These are phyloP conservation scores for Paecilomyces formosus DNA, from an alignment of 2,329 filamentous ascomycete genomes.

Conservation along the genomic window DNA sequence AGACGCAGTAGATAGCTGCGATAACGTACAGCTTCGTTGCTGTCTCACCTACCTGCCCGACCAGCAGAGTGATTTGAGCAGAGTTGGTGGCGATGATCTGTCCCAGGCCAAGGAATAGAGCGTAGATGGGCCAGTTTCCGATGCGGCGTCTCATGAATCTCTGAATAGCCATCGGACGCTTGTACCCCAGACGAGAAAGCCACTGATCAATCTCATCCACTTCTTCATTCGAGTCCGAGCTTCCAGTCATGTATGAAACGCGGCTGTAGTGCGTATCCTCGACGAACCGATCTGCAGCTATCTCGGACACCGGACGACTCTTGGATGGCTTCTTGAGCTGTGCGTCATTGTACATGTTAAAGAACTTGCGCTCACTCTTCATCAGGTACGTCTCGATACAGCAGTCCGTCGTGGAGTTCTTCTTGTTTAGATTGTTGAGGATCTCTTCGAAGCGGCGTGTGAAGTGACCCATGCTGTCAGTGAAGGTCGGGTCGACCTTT, in stretches of 20 bases:
- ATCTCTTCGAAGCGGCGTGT: slow-evolving; percentile 47
- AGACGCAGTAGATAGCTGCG: slow-evolving; percentile 46
- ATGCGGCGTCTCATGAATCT: slow-evolving; percentile 42
- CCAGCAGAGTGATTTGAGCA: slow-evolving; percentile 55
- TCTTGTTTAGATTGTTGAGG: slow-evolving; percentile 42
- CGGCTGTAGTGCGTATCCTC: background rate
- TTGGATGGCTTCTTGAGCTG: slow-evolving; percentile 4
- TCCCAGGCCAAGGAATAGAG: slow-evolving; percentile 47
- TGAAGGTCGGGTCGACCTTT: slow-evolving; percentile 56
- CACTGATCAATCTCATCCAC: slow-evolving; percentile 39
- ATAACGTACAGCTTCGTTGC: slow-evolving; percentile 49
- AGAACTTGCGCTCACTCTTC: slow-evolving; percentile 56
- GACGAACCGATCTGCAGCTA: background rate
- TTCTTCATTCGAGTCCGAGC: slow-evolving; percentile 11
- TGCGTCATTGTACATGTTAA: slow-evolving; percentile 41
- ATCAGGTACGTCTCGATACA: slow-evolving; percentile 54
- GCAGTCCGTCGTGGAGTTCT: slow-evolving; percentile 44
- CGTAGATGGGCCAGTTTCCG: slow-evolving; percentile 53
- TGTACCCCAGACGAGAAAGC: slow-evolving; percentile 43
- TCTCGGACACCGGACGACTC: background rate
- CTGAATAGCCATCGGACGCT: slow-evolving; percentile 42
- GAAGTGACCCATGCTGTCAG: slow-evolving; percentile 51
- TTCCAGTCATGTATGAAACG: background rate
- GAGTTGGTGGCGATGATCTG: slow-evolving; percentile 54
- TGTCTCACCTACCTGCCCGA: slow-evolving; percentile 48